A percentile compares a stretch with the other conserved stretches of the same genome.
Conservation (phyloP, 75 land plant species). For the Cupressus sempervirens region DNA sequence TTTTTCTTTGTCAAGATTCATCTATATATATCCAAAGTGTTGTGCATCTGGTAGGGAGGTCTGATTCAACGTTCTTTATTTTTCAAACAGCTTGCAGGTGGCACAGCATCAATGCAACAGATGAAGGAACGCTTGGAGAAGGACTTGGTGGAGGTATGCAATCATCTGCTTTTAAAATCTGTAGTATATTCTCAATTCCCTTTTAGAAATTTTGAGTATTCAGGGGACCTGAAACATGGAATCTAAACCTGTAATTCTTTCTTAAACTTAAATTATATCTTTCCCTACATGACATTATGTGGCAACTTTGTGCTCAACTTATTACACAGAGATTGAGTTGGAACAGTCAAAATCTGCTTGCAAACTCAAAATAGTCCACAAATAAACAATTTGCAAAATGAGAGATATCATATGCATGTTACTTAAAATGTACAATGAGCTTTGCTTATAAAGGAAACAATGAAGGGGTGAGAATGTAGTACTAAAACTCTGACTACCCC, state of each 20-base stretch:
- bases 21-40: background rate
- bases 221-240: no score
- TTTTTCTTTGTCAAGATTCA: background rate
- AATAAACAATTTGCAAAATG: no score
- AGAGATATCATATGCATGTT: no score
- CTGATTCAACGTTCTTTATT: background rate
- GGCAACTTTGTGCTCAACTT: background rate
- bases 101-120: slow-evolving; percentile 96
- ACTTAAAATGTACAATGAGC: no score
- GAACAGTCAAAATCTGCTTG: no score
- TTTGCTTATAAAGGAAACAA: no score
- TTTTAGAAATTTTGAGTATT: background rate
- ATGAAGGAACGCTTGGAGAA: slow-evolving; percentile 95
- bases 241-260: no score
- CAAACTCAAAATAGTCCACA: no score
- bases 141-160: slow-evolving; percentile 78
- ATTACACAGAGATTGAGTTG: background rate
- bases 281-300: background rate
- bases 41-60: background rate
- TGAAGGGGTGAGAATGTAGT: no score
- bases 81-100: slow-evolving; percentile 83
- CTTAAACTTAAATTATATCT: background rate
- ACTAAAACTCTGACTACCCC: no score
- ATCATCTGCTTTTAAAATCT: background rate
- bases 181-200: background rate